phyloP scores from a whole-genome alignment of 2,329 filamentous ascomycete species.

The Aspergillus luchuensis region DNA sequence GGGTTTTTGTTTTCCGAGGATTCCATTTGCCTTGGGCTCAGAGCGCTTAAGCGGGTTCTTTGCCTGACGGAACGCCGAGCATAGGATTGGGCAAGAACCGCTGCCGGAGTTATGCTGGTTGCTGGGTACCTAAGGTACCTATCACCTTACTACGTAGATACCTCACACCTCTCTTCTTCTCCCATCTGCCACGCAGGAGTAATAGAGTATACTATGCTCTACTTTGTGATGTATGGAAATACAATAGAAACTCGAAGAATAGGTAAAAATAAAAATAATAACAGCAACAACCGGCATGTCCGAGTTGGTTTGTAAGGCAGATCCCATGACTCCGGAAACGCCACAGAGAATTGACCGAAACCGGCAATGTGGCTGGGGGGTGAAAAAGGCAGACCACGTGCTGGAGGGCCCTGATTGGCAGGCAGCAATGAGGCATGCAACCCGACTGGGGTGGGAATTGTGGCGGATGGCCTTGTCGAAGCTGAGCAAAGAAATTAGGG shows the following conservation, averaged over 20 bases:
- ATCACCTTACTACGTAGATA: background rate
- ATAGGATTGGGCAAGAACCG: slow-evolving; percentile 8
- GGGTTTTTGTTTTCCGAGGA: background rate
- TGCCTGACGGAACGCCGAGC: slow-evolving; percentile 3
- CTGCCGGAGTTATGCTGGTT: background rate
- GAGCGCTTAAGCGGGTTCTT: slow-evolving; percentile 5
- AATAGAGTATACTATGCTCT: too few species aligned
- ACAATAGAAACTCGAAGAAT: background rate
- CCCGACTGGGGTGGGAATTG: background rate
- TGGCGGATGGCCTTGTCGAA: background rate
- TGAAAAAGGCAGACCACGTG: slow-evolving; percentile 9
- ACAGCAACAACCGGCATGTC: background rate
- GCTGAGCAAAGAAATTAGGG: too few species aligned
- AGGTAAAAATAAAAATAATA: accelerated
- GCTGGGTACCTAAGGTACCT: slow-evolving; percentile 10
- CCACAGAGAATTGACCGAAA: background rate
- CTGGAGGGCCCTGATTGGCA: slow-evolving; percentile 11
- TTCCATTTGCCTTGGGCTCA: background rate
- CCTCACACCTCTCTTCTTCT: background rate
- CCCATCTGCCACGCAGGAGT: background rate
- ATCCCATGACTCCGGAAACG: background rate
- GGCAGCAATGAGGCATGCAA: slow-evolving; percentile 14
- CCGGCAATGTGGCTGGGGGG: slow-evolving; percentile 17
- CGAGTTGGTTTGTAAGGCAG: background rate
- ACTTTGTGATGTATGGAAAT: too few species aligned